phyloP scores from a whole-genome alignment of 1,284 basidiomycete genomes.

The Irpex sp. region DNA sequence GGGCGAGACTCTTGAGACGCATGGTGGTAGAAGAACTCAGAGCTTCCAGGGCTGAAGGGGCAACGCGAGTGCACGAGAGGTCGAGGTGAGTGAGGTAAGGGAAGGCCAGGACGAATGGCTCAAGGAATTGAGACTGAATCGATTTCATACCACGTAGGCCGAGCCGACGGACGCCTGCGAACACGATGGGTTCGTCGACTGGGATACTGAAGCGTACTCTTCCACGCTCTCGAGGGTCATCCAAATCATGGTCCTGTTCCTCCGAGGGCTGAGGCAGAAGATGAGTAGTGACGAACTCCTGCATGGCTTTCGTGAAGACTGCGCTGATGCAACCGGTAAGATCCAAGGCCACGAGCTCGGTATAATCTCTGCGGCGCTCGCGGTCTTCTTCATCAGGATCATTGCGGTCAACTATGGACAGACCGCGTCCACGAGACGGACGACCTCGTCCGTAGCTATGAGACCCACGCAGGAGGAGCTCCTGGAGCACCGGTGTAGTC shows the following conservation, averaged over 20 bases:
- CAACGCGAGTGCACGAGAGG: constrained; percentile 81
- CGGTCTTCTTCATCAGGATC: constrained; percentile 68
- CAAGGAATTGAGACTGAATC: constrained; percentile 67
- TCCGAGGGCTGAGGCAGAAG: constrained; percentile 37
- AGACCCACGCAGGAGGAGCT: constrained; percentile 80
- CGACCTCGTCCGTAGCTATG: constrained; percentile 66
- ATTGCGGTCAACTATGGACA: constrained; percentile 38
- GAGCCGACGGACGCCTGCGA: constrained; percentile 67
- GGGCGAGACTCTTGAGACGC: constrained; percentile 75
- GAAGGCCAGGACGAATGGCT: constrained; percentile 82
- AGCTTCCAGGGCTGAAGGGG: constrained; percentile 69
- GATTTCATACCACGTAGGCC: constrained; percentile 85
- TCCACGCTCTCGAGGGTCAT: constrained; percentile 25
- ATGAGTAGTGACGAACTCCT: constrained; percentile 78
- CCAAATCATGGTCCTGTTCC: constrained; percentile 38
- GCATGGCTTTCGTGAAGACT: constrained; percentile 81
- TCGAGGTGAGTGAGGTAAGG: constrained; percentile 89
- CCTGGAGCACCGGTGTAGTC: constrained; percentile 76
- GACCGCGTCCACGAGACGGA: constrained; percentile 61
- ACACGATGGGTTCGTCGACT: constrained; percentile 50
- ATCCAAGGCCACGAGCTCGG: constrained; percentile 85
- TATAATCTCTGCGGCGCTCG: constrained; percentile 73
- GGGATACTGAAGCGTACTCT: constrained; percentile 31
- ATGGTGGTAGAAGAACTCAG: constrained; percentile 64
- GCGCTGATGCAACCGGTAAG: constrained; percentile 92